A percentile compares a stretch with the other conserved stretches of the same genome.
phyloP scores from a whole-genome alignment of 78 protist genomes.

The Creolimax fragrantissima region DNA sequence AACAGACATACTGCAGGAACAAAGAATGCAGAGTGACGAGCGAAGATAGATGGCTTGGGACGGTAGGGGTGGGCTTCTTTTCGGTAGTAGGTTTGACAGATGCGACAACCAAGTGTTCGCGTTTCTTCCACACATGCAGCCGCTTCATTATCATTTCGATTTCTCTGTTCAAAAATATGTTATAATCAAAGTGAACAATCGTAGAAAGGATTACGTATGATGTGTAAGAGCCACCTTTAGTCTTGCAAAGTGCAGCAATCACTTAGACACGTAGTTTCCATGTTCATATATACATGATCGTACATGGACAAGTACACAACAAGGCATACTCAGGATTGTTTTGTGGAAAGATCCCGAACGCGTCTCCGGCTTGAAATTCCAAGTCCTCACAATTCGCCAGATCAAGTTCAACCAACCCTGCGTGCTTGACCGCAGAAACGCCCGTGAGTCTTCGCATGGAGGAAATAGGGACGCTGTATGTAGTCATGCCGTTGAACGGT shows the following conservation, averaged over 20 bases:
- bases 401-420: not conserved
- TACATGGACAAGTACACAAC: not conserved
- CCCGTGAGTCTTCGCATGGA: not conserved
- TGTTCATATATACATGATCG: not conserved
- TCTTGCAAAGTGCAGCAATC: no score
- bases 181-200: not conserved
- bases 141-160: not conserved
- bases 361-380: not conserved
- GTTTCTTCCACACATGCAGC: not conserved
- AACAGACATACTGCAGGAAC: not conserved
- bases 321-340: not conserved
- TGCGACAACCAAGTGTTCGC: not conserved
- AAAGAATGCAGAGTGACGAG: not conserved
- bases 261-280: no score
- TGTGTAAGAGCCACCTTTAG: no score
- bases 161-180: not conserved
- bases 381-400: not conserved
- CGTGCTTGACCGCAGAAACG: not conserved
- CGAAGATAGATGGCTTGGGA: not conserved
- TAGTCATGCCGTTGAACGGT: not conserved
- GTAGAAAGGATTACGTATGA: not conserved
- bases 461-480: not conserved
- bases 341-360: not conserved
- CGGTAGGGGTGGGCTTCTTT: not conserved
- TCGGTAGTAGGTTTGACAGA: not conserved